Evolutionary conservation across 768 basidiomycete species (phyloP).

Genomic region (Daedalea quercina): DNA sequence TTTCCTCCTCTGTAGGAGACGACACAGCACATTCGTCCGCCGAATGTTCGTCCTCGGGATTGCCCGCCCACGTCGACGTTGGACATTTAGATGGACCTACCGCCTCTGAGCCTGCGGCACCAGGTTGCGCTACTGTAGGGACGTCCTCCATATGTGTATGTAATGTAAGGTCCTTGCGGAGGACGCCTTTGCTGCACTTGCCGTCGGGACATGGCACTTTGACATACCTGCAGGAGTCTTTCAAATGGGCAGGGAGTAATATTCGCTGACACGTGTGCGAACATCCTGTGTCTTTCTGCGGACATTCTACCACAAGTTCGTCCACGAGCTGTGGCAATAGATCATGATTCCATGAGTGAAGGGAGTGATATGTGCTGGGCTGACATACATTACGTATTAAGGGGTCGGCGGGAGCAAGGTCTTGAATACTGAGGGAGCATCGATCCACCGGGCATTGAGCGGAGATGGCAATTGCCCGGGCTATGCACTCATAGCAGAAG

Average conservation of each 20-base stretch:
- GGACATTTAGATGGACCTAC: too few species aligned
- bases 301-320: constrained; percentile 72
- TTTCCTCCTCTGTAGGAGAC: too few species aligned
- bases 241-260: constrained; percentile 53
- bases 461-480: constrained; percentile 58
- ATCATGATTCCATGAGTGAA: constrained; percentile 2
- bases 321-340: constrained; percentile 59
- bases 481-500: constrained; percentile 80
- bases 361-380: constrained; percentile 21
- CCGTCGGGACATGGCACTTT: constrained; percentile 43
- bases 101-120: neutral
- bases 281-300: constrained; percentile 55
- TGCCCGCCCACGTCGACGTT: too few species aligned
- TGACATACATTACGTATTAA: constrained; percentile 68
- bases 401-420: constrained; percentile 61
- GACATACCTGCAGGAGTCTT: constrained; percentile 52
- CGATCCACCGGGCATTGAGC: constrained; percentile 83
- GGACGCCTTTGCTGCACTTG: constrained; percentile 37
- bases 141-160: constrained; percentile 24
- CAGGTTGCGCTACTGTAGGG: neutral
- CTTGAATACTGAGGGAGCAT: constrained; percentile 49
- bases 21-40: too few species aligned
- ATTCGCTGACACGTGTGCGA: constrained; percentile 59
- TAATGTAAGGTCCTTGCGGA: constrained; percentile 37
- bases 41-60: too few species aligned